phyloP scores from a whole-genome alignment of 495 filamentous ascomycete species.

The Cercophora sp. region DNA sequence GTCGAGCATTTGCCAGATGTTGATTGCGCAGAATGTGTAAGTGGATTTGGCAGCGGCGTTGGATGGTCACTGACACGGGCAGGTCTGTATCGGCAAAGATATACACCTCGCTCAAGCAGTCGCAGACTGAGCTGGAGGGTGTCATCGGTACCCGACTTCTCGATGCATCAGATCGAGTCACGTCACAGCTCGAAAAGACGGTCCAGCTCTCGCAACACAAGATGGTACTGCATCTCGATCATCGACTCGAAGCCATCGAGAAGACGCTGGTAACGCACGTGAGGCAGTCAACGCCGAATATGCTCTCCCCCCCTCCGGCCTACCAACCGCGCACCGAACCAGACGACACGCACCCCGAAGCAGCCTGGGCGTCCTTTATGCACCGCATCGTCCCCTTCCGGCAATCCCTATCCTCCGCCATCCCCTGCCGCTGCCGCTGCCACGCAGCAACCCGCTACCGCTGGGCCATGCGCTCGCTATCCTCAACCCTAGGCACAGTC shows the following conservation, averaged over 20 bases:
- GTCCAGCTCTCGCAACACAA: background rate
- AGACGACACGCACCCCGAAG: background rate
- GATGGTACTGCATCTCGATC: background rate
- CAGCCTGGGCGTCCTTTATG: background rate
- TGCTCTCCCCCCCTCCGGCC: background rate
- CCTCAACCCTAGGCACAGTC: background rate
- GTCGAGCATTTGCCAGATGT: background rate
- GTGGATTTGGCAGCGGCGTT: background rate
- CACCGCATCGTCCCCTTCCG: background rate
- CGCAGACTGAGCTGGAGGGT: background rate
- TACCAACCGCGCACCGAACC: background rate
- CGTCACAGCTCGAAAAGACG: background rate
- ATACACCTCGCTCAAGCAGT: background rate
- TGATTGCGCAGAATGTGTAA: background rate
- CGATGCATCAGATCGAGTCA: background rate
- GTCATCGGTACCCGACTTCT: background rate
- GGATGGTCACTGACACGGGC: background rate
- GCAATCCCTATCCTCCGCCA: background rate
- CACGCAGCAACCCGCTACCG: background rate
- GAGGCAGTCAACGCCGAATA: background rate
- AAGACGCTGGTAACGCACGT: background rate
- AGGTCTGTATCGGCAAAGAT: slow-evolving; percentile 6
- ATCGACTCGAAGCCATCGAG: background rate
- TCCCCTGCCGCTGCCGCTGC: background rate
- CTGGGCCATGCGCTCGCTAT: background rate